These are phyloP conservation scores for Apiotrichum sp. DNA, from an alignment of 1,284 basidiomycete species.

Conservation along the genomic window DNA sequence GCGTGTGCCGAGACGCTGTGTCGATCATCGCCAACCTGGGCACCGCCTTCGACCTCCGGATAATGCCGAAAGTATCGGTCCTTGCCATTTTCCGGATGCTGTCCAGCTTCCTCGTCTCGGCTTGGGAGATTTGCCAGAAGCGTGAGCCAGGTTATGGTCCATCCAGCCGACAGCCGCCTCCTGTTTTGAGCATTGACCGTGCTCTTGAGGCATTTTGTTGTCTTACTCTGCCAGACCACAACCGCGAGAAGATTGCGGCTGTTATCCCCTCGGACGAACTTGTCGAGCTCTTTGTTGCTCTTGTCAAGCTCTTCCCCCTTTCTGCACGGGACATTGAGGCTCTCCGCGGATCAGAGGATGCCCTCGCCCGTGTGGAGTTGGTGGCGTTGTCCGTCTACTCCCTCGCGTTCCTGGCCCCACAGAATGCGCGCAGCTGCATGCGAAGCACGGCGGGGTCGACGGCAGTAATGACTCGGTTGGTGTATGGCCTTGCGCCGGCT, in stretches of 20 bases:
- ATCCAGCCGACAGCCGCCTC: slow-evolving; percentile 25
- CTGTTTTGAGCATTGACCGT: slow-evolving; percentile 36
- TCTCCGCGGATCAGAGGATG: slow-evolving; percentile 55
- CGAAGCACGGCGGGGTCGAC: slow-evolving; percentile 51
- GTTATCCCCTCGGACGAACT: slow-evolving; percentile 58
- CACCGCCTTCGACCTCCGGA: slow-evolving; percentile 50
- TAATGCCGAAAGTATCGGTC: slow-evolving; percentile 49
- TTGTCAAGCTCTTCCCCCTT: slow-evolving; percentile 77
- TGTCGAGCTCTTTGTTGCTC: slow-evolving; percentile 59
- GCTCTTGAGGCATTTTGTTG: slow-evolving; percentile 79
- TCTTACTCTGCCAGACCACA: slow-evolving; percentile 68
- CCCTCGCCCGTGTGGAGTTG: slow-evolving; percentile 74
- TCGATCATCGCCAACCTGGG: slow-evolving; percentile 66
- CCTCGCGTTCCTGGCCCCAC: slow-evolving; percentile 74
- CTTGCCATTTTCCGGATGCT: slow-evolving; percentile 61
- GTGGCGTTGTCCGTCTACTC: slow-evolving; percentile 75
- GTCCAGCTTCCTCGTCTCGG: slow-evolving; percentile 59
- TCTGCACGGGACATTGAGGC: slow-evolving; percentile 65
- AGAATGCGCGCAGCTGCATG: slow-evolving; percentile 62
- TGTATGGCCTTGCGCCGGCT: slow-evolving; percentile 39
- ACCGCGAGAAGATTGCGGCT: slow-evolving; percentile 65
- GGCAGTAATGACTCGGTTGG: slow-evolving; percentile 46
- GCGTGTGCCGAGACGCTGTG: slow-evolving; percentile 70
- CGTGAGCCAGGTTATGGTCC: slow-evolving; percentile 49
- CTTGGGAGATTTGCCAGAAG: slow-evolving; percentile 55